These are phyloP conservation scores for Ambrosia trifida DNA, from an alignment of 129 eudicot species.

Conservation along the genomic window DNA sequence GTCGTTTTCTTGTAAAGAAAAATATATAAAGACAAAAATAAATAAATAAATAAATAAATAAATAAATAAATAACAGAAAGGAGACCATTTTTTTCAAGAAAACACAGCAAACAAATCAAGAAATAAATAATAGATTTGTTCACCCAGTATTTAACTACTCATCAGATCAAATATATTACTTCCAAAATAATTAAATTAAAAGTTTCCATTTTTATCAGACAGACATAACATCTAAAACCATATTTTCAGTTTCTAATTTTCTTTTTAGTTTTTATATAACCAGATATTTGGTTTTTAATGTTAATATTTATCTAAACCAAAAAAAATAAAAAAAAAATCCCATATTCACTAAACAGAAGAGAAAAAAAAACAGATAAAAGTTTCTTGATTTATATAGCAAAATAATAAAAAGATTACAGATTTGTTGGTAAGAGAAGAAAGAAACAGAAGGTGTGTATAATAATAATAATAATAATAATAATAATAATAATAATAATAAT, in stretches of 20 bases:
- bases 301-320: not conserved
- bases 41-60: too few relatives aligned
- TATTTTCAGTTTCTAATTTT: not conserved
- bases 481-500: not conserved
- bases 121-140: constrained; percentile 17
- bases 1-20: constrained; percentile 30
- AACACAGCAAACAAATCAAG: not conserved
- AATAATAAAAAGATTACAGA: constrained; percentile 9
- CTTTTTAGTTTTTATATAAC: not conserved
- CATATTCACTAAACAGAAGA: not conserved
- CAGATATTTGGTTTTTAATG: too few relatives aligned
- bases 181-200: not conserved
- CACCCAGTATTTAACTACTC: constrained; percentile 9
- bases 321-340: not conserved
- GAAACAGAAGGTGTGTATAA: too few relatives aligned
- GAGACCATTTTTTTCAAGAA: too few relatives aligned
- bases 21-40: not conserved
- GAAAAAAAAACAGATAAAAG: not conserved
- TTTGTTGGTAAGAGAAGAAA: constrained; percentile 5
- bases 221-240: not conserved
- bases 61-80: too few relatives aligned
- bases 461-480: not conserved
- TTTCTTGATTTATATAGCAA: not conserved
- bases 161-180: constrained; percentile 22
- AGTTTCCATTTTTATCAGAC: not conserved